These are phyloP conservation scores for Pelargonium australe DNA, from an alignment of 441 rosid genomes.

Conservation along the genomic window DNA sequence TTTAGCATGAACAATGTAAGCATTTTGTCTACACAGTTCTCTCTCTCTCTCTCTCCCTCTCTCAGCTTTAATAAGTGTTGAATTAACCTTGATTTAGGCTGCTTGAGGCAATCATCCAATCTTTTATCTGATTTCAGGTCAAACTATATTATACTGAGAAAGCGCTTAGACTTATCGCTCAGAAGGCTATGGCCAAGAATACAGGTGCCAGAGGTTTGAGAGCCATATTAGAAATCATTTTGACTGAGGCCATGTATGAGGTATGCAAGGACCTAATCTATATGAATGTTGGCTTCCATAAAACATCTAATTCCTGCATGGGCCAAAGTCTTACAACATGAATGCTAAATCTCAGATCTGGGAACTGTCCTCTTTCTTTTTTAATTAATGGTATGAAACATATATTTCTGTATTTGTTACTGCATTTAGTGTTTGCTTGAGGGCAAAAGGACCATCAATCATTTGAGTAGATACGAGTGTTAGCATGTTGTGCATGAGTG, in stretches of 20 bases:
- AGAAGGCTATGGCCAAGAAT: constrained; percentile 78
- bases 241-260: constrained; percentile 96
- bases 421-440: neutral
- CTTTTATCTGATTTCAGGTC: constrained; percentile 49
- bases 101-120: constrained; percentile 3
- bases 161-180: constrained; percentile 70
- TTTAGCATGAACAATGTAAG: constrained; percentile 85
- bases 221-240: constrained; percentile 76
- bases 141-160: constrained; percentile 73
- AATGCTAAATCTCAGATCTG: too few species aligned
- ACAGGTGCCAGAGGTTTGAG: constrained; percentile 94
- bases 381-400: neutral
- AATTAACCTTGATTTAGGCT: neutral
- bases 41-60: too few species aligned
- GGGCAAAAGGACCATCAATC: neutral
- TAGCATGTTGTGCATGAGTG: too few species aligned
- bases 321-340: neutral
- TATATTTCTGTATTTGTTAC: too few species aligned
- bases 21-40: neutral
- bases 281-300: neutral
- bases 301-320: constrained; percentile 1
- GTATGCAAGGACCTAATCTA: constrained; percentile 28
- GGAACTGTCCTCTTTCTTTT: neutral
- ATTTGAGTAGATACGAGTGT: too few species aligned
- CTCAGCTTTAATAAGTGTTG: neutral